These are phyloP conservation scores for Sordariomycetes sp. DNA, from an alignment of 2,329 filamentous ascomycete species.

Conservation along the genomic window DNA sequence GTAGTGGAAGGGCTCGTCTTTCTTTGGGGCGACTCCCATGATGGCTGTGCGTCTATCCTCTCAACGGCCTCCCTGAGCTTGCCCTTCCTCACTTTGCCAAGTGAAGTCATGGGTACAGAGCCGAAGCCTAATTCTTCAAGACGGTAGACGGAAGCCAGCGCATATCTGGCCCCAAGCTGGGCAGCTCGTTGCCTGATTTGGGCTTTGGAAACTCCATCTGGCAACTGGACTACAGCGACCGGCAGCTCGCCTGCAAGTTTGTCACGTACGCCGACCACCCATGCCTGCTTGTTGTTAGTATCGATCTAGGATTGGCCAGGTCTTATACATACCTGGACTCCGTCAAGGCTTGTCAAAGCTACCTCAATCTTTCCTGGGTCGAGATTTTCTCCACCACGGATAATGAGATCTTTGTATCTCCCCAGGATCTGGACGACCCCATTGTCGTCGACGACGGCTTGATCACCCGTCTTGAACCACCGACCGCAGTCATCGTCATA, in stretches of 20 bases:
- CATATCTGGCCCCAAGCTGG: conserved; percentile 25
- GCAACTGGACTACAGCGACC: conserved; percentile 30
- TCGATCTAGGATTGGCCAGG: neutral
- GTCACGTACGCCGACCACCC: conserved; percentile 34
- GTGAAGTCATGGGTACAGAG: conserved; percentile 27
- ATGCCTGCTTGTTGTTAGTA: conserved; percentile 15
- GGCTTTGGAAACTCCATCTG: conserved; percentile 18
- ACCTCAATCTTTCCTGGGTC: conserved; percentile 26
- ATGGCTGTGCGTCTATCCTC: too few species aligned
- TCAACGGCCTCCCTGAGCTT: conserved; percentile 17
- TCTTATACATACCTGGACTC: conserved; percentile 14
- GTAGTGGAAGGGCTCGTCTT: too few species aligned
- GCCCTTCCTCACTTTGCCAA: conserved; percentile 34
- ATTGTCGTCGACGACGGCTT: conserved; percentile 25
- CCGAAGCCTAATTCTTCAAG: conserved; percentile 28
- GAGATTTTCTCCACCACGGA: conserved; percentile 34
- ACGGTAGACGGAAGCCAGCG: conserved; percentile 28
- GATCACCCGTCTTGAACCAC: conserved; percentile 32
- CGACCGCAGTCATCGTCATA: conserved; percentile 21
- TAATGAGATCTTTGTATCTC: conserved; percentile 35
- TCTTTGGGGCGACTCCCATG: too few species aligned
- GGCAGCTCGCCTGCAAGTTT: conserved; percentile 36
- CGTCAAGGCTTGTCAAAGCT: conserved; percentile 22
- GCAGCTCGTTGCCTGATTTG: conserved; percentile 19
- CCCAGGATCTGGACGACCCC: conserved; percentile 28